Evolutionary conservation across 2,329 filamentous ascomycete species (phyloP), one percentile per base, ranked within the genome.

Genomic region (Dactylellina leptospora): DNA sequence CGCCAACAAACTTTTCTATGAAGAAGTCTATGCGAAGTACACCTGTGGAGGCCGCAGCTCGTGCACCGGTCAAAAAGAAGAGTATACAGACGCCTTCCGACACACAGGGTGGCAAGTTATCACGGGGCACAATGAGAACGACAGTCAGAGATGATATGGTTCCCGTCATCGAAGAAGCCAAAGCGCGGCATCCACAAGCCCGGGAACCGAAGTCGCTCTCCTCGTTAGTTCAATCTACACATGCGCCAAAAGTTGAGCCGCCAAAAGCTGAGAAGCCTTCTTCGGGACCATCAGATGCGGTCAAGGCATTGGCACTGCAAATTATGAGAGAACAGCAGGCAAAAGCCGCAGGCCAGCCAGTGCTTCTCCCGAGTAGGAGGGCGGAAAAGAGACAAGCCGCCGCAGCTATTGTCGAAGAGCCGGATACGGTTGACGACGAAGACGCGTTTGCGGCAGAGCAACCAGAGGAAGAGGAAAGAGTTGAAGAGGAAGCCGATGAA

Each of bases 261-360:
- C 38, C 51, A 11, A 27, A 22, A 13, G 28, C 18, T 8, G 20
- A 40, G 16, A 1, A 40, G 18, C 4, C 36, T 1, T 5, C 18
- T 18, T 25, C 66, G 10, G 66, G 58, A 10, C 66, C 66, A 28
- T 71, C 66, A 0, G 66, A 71, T 63, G 66, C 58, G 0, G 66
- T 71, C 10, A 71, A 63, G 30, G 66, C 66, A 42, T 42, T 71
- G 10, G 66, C 66, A 16, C 28, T 71, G 4, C 58, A 62, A 51
- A 71, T 71, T 6, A 71, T 71, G 66, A 40, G 51, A 33, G 58
- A 62, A 36, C 66, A 71, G 36, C 66, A 71, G 22, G 66, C 66
- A 11, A 54, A 63, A 58, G 33, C 51, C 10, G 66, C 58, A 16
- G 59, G 59, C 1, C 48, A 59, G 28, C 66, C 66, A 5, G 51